phyloP scores from a whole-genome alignment of 306 rosid genomes.

The Comarum palustre region DNA sequence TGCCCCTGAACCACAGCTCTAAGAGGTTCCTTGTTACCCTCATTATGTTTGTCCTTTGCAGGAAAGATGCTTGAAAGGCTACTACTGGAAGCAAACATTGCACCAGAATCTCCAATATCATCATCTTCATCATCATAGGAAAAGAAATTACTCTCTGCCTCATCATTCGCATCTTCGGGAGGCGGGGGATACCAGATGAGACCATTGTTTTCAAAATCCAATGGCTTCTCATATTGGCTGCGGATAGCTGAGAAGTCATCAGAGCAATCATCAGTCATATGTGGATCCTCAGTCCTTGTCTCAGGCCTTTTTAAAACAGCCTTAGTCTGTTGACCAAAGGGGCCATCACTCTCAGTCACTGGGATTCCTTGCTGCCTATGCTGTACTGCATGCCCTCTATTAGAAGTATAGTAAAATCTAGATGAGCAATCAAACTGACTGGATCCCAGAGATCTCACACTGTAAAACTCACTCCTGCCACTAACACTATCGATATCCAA shows the following conservation, averaged over 20 bases:
- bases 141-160: constrained; percentile 58
- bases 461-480: constrained; percentile 59
- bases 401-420: constrained; percentile 59
- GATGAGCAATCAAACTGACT: constrained; percentile 77
- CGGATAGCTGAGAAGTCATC: constrained; percentile 55
- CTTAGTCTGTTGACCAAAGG: constrained; percentile 51
- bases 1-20: constrained; percentile 77
- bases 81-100: constrained; percentile 64
- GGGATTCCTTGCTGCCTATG: constrained; percentile 48
- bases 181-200: constrained; percentile 87
- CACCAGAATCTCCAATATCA: constrained; percentile 81
- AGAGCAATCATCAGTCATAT: constrained; percentile 59
- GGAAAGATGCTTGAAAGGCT: constrained; percentile 69
- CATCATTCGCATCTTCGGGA: constrained; percentile 69
- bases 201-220: constrained; percentile 85
- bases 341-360: constrained; percentile 35
- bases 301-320: constrained; percentile 68
- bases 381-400: constrained; percentile 58
- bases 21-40: constrained; percentile 76
- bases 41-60: constrained; percentile 64
- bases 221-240: constrained; percentile 52
- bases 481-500: constrained; percentile 80
- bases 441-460: constrained; percentile 53
- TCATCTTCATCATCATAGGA: constrained; percentile 88
- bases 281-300: constrained; percentile 49